phyloP scores from a whole-genome alignment of 73 alveolate species.

The Tetrahymena borealis region DNA sequence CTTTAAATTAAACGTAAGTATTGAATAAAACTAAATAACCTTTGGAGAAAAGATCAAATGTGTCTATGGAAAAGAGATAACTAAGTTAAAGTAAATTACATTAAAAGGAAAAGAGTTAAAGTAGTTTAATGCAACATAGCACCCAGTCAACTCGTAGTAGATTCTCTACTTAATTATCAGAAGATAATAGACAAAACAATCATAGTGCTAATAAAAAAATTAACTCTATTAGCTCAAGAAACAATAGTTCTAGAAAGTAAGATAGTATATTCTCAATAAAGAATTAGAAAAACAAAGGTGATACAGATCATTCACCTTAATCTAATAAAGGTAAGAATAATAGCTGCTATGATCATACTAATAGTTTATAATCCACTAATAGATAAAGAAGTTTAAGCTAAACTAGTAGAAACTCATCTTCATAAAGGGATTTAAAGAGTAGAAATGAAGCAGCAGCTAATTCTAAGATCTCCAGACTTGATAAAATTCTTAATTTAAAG shows the following conservation, averaged over 20 bases:
- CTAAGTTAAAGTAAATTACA: not conserved
- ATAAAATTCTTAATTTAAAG: not conserved
- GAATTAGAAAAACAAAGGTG: not conserved
- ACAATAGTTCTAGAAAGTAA: not conserved
- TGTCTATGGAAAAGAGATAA: not conserved
- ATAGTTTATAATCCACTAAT: not conserved
- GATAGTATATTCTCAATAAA: not conserved
- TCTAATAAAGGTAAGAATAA: not conserved
- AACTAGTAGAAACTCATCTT: not conserved
- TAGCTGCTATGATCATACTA: not conserved
- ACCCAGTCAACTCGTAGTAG: not conserved
- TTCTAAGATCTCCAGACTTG: not conserved
- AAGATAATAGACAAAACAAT: not conserved
- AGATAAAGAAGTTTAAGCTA: not conserved
- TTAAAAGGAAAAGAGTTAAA: not conserved
- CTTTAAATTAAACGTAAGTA: not conserved
- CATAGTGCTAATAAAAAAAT: too few relatives aligned
- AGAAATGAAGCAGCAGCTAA: not conserved
- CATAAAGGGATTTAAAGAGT: not conserved
- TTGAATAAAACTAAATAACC: not conserved
- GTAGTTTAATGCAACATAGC: not conserved
- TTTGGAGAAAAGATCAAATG: not conserved
- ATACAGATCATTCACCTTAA: not conserved
- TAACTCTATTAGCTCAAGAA: not conserved
- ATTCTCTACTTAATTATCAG: not conserved